Evolutionary conservation across 345 rosid species (phyloP).

Genomic region (Lepidium didymum): DNA sequence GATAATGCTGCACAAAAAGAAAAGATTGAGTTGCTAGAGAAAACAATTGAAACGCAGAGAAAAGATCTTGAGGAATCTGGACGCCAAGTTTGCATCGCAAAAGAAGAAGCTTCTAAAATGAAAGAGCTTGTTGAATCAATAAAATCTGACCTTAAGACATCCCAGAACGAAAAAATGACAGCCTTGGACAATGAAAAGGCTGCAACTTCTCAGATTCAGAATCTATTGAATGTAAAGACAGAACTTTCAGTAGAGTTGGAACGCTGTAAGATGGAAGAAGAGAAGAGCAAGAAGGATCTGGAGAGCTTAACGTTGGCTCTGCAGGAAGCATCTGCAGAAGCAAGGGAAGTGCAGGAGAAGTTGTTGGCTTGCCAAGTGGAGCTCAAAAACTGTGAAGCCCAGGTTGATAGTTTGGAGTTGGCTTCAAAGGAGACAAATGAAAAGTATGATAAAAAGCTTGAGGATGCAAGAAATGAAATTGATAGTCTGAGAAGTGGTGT

Average conservation of each 20-base stretch:
- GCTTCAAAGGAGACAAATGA: constrained; percentile 54
- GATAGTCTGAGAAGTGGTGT: constrained; percentile 35
- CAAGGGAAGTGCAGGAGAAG: constrained; percentile 64
- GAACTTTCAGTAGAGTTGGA: constrained; percentile 54
- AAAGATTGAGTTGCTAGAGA: constrained; percentile 64
- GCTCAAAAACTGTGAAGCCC: constrained; percentile 46
- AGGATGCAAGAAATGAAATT: constrained; percentile 54
- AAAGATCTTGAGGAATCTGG: constrained; percentile 66
- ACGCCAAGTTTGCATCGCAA: constrained; percentile 26
- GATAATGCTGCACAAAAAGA: constrained; percentile 54
- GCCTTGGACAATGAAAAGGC: constrained; percentile 71
- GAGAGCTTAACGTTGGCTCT: constrained; percentile 73
- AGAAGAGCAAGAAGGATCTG: constrained; percentile 77
- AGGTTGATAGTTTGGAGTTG: constrained; percentile 53
- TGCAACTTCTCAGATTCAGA: constrained; percentile 56
- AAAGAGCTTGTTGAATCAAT: constrained; percentile 40
- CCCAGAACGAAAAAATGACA: constrained; percentile 53
- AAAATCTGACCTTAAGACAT: constrained; percentile 49
- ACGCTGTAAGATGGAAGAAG: constrained; percentile 59
- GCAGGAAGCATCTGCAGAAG: constrained; percentile 76
- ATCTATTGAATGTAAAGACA: constrained; percentile 58
- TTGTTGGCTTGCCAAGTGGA: constrained; percentile 54
- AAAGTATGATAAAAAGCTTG: constrained; percentile 58
- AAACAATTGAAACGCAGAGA: constrained; percentile 45
- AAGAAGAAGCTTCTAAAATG: constrained; percentile 45